A percentile compares a stretch with the other conserved stretches of the same genome.
phyloP scores from a whole-genome alignment of 805 yeast species.

The Saccharomycopsis javanensis region DNA sequence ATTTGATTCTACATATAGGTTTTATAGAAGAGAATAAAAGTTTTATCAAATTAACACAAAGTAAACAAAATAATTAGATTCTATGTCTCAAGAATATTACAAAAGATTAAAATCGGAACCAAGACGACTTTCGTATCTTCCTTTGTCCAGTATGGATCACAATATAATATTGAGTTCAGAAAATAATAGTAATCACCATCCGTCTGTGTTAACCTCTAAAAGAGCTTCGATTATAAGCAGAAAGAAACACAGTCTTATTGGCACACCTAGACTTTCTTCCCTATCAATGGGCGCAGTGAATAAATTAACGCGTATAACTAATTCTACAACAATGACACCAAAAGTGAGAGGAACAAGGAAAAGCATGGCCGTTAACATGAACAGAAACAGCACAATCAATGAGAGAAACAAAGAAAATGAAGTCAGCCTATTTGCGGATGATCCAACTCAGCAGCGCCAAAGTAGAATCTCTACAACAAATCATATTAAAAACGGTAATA shows the following conservation, averaged over 20 bases:
- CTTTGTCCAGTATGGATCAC: not conserved
- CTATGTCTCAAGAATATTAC: not conserved
- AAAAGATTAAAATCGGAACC: not conserved
- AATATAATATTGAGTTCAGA: not conserved
- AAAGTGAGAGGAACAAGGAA: not conserved
- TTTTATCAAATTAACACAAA: not conserved
- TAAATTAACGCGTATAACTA: not conserved
- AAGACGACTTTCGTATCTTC: not conserved
- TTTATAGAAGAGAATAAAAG: not conserved
- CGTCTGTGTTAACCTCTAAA: not conserved
- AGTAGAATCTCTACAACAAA: not conserved
- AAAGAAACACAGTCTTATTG: slow-evolving; percentile 12
- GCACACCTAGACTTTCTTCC: slow-evolving; percentile 16
- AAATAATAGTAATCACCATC: not conserved
- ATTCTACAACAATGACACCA: not conserved
- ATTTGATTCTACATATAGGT: too few species aligned
- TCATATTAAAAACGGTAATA: not conserved
- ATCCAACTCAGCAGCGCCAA: not conserved
- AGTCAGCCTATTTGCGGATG: not conserved
- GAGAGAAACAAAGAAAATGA: not conserved
- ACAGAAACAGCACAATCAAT: not conserved
- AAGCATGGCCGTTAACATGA: slow-evolving; percentile 1
- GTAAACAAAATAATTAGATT: not conserved
- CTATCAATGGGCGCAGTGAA: not conserved
- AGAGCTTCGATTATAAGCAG: slow-evolving; percentile 7